Evolutionary conservation across 2,329 filamentous ascomycete species (phyloP), one percentile per base, ranked within the genome.

Genomic region (Penicillium hordei): DNA sequence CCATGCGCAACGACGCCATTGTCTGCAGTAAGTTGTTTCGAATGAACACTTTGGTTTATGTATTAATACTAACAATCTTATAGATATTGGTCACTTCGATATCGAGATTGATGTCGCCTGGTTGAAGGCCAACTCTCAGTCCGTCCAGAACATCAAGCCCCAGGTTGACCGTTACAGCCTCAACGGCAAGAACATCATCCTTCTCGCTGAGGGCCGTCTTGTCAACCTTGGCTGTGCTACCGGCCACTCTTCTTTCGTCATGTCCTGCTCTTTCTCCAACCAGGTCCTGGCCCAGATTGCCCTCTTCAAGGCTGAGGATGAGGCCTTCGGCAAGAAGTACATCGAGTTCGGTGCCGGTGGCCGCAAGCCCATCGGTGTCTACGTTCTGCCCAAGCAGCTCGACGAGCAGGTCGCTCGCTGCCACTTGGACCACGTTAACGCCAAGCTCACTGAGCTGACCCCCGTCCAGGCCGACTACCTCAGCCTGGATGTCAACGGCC

Each of bases 201-300:
- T 99, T 73, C 88, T 99, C 65, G 94, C 94, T 65, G 94, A 97
- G 85, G 94, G 94, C 71, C 93, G 94, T 84, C 90, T 99, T 67
- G 94, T 99, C 83, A 99, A 99, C 89, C 86, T 99, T 71, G 94
- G 94, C 80, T 99, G 94, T 81, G 94, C 94, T 76, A 99, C 94
- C 65, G 94, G 94, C 70, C 94, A 99, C 89, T 96, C 93, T 69
- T 97, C 93, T 52, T 99, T 99, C 81, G 94, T 99, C 85, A 97
- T 99, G 94, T 97, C 93, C 72, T 99, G 94, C 89, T 97, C 93
- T 65, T 99, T 99, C 89, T 96, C 93, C 86, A 99, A 99, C 89
- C 94, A 99, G 86, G 94, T 97, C 72, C 91, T 99, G 78, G 94
- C 94, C 69, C 94, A 99, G 85, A 97, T 99, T 83, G 89, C 96